phyloP scores from a whole-genome alignment of 2,329 filamentous ascomycete genomes.

The Fusarium staphyleae region DNA sequence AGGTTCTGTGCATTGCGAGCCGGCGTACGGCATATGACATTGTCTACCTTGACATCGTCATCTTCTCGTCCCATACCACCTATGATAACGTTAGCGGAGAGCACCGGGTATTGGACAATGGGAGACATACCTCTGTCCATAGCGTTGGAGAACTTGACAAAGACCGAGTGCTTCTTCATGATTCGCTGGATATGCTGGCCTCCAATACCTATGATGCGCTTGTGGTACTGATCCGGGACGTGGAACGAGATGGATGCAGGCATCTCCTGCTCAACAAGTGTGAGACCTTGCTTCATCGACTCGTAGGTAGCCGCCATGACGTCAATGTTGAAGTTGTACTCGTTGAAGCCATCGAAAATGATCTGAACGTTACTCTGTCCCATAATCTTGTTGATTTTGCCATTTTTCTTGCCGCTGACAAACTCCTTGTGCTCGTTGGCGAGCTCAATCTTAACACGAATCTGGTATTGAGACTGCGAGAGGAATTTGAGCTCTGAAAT shows the following conservation, averaged over 20 bases:
- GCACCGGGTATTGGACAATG: constrained; percentile 4
- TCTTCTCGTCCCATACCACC: constrained; percentile 86
- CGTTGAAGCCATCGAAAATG: constrained; percentile 98
- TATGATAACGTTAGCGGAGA: constrained; percentile 40
- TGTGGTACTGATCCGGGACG: constrained; percentile 98
- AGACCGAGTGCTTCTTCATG: constrained; percentile 99
- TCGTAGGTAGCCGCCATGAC: constrained; percentile 93
- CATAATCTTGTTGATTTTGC: constrained; percentile 99
- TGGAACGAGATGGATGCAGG: constrained; percentile 99
- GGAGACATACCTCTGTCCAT: constrained; percentile 80
- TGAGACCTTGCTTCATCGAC: constrained; percentile 89
- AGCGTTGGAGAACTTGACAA: constrained; percentile 98
- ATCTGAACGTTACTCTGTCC: constrained; percentile 99
- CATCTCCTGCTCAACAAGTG: constrained; percentile 98
- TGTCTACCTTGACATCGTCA: constrained; percentile 98
- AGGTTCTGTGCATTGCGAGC: constrained; percentile 96
- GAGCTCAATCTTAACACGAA: constrained; percentile 97
- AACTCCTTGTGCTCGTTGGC: constrained; percentile 99
- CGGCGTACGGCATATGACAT: constrained; percentile 97
- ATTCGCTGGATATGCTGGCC: constrained; percentile 99
- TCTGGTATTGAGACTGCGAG: constrained; percentile 85
- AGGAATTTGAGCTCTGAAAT: constrained; percentile 92
- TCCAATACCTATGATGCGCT: constrained; percentile 98
- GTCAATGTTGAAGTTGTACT: constrained; percentile 99
- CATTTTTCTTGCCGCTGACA: constrained; percentile 99